A percentile compares a stretch with the other conserved stretches of the same genome.
phyloP scores from a whole-genome alignment of 2,329 filamentous ascomycete species.

The Trichoderma arundinaceum region DNA sequence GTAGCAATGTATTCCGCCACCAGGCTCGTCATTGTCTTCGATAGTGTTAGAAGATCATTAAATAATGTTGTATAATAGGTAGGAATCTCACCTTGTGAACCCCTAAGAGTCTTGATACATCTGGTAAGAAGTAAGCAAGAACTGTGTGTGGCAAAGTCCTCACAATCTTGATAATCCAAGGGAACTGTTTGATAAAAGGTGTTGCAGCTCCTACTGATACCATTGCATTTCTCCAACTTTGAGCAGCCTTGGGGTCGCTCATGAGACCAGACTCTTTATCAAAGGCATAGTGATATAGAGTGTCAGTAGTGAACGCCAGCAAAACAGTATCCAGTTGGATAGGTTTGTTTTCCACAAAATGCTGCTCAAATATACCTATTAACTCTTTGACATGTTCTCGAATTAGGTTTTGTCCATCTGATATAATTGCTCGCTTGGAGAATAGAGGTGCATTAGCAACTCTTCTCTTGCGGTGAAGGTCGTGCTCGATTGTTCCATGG shows the following conservation, averaged over 20 bases:
- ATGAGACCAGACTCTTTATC: background rate
- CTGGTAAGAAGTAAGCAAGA: background rate
- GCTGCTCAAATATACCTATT: background rate
- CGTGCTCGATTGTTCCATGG: constrained; percentile 15
- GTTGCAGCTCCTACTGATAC: constrained; percentile 9
- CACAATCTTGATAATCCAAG: constrained; percentile 2
- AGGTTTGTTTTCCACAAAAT: background rate
- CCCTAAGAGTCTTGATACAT: background rate
- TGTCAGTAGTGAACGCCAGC: constrained; percentile 12
- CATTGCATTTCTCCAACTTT: constrained; percentile 12
- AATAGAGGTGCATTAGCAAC: constrained; percentile 15
- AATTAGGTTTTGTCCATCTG: constrained; percentile 9
- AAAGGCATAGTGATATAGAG: constrained; percentile 6
- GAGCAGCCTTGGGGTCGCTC: background rate
- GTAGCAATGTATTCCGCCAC: constrained; percentile 5
- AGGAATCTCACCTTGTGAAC: background rate
- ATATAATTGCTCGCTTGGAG: constrained; percentile 13
- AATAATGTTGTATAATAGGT: too few species aligned
- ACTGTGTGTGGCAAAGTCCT: too few species aligned
- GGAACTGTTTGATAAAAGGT: constrained; percentile 24
- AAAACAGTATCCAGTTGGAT: constrained; percentile 5
- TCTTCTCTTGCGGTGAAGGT: constrained; percentile 5
- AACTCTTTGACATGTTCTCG: constrained; percentile 4
- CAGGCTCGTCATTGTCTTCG: background rate
- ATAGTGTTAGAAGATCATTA: too few species aligned